Base-by-base conservation (phyloP, 352 stramenopile genomes). In the Globisporangium paroecandrum region DNA sequence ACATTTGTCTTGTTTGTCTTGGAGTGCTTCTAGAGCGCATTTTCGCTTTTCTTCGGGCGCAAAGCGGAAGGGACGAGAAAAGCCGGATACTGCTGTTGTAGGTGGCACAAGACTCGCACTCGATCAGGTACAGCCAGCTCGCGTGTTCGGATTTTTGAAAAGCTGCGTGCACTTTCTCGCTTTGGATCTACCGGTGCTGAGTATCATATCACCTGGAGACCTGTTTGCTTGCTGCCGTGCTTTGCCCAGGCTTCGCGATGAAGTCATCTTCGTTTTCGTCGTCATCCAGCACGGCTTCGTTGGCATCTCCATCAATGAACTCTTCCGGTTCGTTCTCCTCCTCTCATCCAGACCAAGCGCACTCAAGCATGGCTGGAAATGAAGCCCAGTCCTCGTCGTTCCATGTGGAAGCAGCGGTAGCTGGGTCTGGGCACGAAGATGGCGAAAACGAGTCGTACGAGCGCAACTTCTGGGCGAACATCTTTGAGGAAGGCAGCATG, bases 401-500 rank as follows among this genome's bases (percentile, higher is more conserved):
- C 22, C 24, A 51, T n/a, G 56, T n/a, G 3, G 25, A 34, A 55
- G 6, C 54, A 64, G 12, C 38, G 25, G 20, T 32, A 27, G 22
- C 6, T n/a, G 43, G 24, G n/a, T 22, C 22, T 46, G 25, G 18
- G 13, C 18, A 62, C n/a, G 47, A 55, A 22, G 67, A 64, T 13
- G 66, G 58, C 18, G 24, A 58, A 0, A 43, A 29, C 13, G 72
- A 72, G n/a, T 27, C 32, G 18, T 77, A 81, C 55, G 74, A 81
- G 13, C 55, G 60, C n/a, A 66, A 38, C 18, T 68, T 76, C 41
- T 83, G 76, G 76, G 75, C 74, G 4, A 66, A 70, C 12, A 73
- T 83, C 43, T 75, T 83, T 27, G 76, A 77, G 47, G 76, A 81
- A 58, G 68, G 61, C 41, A 56, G 29, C 58, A 64, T 69, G 62